phyloP scores from a whole-genome alignment of 1,139 yeast genomes.

The Candida sanyaensis region DNA sequence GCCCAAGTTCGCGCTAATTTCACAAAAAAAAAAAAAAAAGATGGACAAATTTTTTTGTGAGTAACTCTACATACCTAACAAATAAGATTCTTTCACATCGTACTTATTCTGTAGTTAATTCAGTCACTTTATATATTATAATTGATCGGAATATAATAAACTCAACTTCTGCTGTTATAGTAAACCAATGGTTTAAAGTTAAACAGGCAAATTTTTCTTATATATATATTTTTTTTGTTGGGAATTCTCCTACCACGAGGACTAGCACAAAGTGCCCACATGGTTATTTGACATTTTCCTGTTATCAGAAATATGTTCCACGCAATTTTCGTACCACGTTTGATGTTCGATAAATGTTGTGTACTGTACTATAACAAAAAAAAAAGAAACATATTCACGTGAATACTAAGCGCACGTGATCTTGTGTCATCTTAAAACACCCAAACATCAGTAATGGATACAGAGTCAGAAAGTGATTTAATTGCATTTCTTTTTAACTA shows the following conservation, averaged over 20 bases:
- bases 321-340: neutral
- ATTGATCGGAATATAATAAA: no score
- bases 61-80: no score
- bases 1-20: no score
- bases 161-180: no score
- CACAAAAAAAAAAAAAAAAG: no score
- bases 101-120: no score
- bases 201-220: no score
- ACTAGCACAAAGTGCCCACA: neutral
- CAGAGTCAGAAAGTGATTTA: conserved; percentile 7
- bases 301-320: neutral
- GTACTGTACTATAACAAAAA: no score
- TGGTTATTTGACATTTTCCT: neutral
- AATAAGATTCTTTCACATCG: no score
- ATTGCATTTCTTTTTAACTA: neutral
- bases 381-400: neutral
- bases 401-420: conserved; percentile 6
- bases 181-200: no score
- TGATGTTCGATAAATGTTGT: neutral
- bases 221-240: neutral
- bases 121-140: no score
- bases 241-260: neutral
- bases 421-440: conserved; percentile 7
- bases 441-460: conserved; percentile 5
- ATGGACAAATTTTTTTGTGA: no score